phyloP scores from a whole-genome alignment of 2,329 filamentous ascomycete genomes.

The Paecilomyces fulvus region DNA sequence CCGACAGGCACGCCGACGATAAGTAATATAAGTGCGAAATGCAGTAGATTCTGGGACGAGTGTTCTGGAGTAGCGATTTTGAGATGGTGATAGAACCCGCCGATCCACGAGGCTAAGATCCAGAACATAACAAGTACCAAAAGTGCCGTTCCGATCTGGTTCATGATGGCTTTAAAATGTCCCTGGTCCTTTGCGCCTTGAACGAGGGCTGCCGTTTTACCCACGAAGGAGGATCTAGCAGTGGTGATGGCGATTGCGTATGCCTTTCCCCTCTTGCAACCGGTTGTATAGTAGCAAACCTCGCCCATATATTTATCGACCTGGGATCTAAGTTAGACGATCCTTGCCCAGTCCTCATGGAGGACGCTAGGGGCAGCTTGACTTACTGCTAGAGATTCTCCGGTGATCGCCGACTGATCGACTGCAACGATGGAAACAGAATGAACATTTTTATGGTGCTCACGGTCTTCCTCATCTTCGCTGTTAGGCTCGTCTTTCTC shows the following conservation, averaged over 20 bases:
- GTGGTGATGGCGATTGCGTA: slow-evolving; percentile 57
- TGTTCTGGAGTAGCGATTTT: slow-evolving; percentile 38
- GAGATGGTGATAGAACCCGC: slow-evolving; percentile 62
- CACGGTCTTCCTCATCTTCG: slow-evolving; percentile 47
- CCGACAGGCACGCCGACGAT: slow-evolving; percentile 67
- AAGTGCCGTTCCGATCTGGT: slow-evolving; percentile 61
- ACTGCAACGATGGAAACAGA: slow-evolving; percentile 52
- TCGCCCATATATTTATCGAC: slow-evolving; percentile 52
- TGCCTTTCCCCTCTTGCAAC: slow-evolving; percentile 66
- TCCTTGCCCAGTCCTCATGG: neutral
- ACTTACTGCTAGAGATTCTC: slow-evolving; percentile 69
- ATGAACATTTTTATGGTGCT: slow-evolving; percentile 50
- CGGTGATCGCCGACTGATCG: slow-evolving; percentile 67
- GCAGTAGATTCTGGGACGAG: slow-evolving; percentile 52
- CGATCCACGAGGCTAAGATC: slow-evolving; percentile 62
- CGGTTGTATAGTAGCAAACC: slow-evolving; percentile 63
- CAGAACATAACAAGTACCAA: slow-evolving; percentile 65
- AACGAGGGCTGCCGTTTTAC: slow-evolving; percentile 60
- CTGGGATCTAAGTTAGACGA: neutral
- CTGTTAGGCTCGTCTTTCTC: slow-evolving; percentile 27
- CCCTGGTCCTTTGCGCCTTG: slow-evolving; percentile 64
- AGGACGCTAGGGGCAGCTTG: neutral
- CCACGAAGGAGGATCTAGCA: slow-evolving; percentile 62
- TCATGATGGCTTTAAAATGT: slow-evolving; percentile 71
- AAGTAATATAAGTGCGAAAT: slow-evolving; percentile 57